phyloP scores from a whole-genome alignment of 768 basidiomycete genomes.

The Boletus sensibilis region DNA sequence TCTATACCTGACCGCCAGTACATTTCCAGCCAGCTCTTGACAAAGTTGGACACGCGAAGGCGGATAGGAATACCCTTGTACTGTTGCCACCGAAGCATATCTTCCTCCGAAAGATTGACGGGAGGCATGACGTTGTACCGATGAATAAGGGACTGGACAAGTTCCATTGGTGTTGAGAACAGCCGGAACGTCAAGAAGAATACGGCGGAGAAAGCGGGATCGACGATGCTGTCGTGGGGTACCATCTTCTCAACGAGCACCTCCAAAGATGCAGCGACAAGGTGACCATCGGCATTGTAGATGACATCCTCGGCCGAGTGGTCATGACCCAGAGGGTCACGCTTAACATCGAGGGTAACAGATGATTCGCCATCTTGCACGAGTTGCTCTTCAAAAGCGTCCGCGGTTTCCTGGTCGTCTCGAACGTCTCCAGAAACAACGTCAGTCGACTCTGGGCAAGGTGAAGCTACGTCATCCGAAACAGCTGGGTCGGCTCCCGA shows the following conservation, averaged over 20 bases:
- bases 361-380: conserved; percentile 51
- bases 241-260: conserved; percentile 98
- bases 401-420: conserved; percentile 32
- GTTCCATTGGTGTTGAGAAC: conserved; percentile 75
- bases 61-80: conserved; percentile 88
- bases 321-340: conserved; percentile 60
- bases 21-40: conserved; percentile 91
- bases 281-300: conserved; percentile 85
- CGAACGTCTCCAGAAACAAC: conserved; percentile 56
- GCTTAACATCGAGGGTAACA: conserved; percentile 40
- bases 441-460: conserved; percentile 32
- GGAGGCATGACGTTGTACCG: conserved; percentile 84
- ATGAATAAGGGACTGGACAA: conserved; percentile 72
- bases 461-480: conserved; percentile 32
- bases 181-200: conserved; percentile 97
- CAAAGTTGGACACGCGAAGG: conserved; percentile 85
- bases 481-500: conserved; percentile 26
- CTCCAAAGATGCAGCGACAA: conserved; percentile 86
- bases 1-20: conserved; percentile 86
- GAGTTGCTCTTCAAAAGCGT: conserved; percentile 52
- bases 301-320: conserved; percentile 82
- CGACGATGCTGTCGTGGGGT: conserved; percentile 88
- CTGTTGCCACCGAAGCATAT: conserved; percentile 76
- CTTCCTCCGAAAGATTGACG: conserved; percentile 51
- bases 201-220: conserved; percentile 79